Conservation (phyloP, 2,329 filamentous ascomycete species). For the Sporothrix variecibatus region DNA sequence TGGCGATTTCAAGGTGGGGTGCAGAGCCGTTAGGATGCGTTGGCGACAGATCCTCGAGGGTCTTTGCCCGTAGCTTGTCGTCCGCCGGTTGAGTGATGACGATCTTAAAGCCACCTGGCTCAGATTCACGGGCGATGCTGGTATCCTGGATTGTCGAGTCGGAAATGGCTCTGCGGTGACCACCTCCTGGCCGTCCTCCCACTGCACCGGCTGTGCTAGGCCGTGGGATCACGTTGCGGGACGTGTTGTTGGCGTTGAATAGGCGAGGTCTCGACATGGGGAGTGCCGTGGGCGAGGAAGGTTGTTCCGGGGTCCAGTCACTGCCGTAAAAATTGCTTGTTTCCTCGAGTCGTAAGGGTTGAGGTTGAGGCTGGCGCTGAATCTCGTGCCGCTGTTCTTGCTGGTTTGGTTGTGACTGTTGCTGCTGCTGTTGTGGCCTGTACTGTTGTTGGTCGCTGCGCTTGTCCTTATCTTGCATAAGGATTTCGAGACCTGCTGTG, state of each 20-base stretch:
- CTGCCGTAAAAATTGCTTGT: slow-evolving; percentile 34
- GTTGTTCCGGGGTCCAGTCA: slow-evolving; percentile 49
- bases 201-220: slow-evolving; percentile 19
- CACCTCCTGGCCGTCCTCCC: slow-evolving; percentile 27
- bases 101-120: slow-evolving; percentile 73
- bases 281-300: slow-evolving; percentile 39
- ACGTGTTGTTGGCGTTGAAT: slow-evolving; percentile 4
- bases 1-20: slow-evolving; percentile 67
- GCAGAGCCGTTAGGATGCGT: slow-evolving; percentile 48
- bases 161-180: slow-evolving; percentile 67
- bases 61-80: slow-evolving; percentile 59
- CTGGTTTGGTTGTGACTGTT: slow-evolving; percentile 23
- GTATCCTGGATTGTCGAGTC: slow-evolving; percentile 75
- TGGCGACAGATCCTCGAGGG: slow-evolving; percentile 57
- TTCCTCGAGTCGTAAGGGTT: neutral
- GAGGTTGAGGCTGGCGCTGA: neutral
- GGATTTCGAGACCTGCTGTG: slow-evolving; percentile 57
- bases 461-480: slow-evolving; percentile 40
- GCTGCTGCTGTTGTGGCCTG: slow-evolving; percentile 2
- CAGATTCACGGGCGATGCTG: slow-evolving; percentile 52
- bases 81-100: slow-evolving; percentile 73
- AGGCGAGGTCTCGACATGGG: slow-evolving; percentile 1
- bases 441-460: slow-evolving; percentile 30
- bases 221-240: neutral
- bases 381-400: slow-evolving; percentile 31